Evolutionary conservation across 257 asterid species (phyloP).

Genomic region (Dorcoceras hygrometricum): DNA sequence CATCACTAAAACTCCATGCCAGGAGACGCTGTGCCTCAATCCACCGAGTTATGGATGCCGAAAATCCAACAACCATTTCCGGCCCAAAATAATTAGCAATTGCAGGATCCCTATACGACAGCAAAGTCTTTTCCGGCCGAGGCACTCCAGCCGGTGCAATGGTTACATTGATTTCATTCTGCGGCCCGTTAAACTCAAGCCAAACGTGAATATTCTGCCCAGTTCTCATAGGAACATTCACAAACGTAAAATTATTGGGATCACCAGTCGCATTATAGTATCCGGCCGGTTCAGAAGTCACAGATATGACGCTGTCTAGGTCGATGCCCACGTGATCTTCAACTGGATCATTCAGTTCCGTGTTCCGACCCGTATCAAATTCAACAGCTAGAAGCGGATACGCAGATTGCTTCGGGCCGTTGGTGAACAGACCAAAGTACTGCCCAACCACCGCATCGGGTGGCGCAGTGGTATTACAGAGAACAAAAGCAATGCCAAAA

Average conservation of each 20-base stretch:
- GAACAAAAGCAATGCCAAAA: slow-evolving; percentile 73
- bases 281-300: slow-evolving; percentile 37
- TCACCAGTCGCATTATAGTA: slow-evolving; percentile 35
- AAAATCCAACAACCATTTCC: slow-evolving; percentile 69
- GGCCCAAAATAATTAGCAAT: slow-evolving; percentile 46
- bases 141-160: slow-evolving; percentile 6
- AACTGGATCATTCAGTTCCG: slow-evolving; percentile 60
- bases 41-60: slow-evolving; percentile 74
- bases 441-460: slow-evolving; percentile 58
- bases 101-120: slow-evolving; percentile 34
- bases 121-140: slow-evolving; percentile 43
- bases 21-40: slow-evolving; percentile 66
- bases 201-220: slow-evolving; percentile 48
- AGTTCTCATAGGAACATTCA: slow-evolving; percentile 49
- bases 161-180: background rate
- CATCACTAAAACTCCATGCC: slow-evolving; percentile 82
- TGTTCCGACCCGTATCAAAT: slow-evolving; percentile 70
- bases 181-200: background rate
- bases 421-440: slow-evolving; percentile 61
- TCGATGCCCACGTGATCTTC: slow-evolving; percentile 63
- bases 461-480: slow-evolving; percentile 50
- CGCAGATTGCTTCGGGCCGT: slow-evolving; percentile 28
- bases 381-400: slow-evolving; percentile 67
- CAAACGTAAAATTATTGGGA: slow-evolving; percentile 23
- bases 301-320: slow-evolving; percentile 47